phyloP scores from a whole-genome alignment of 2,329 filamentous ascomycete species.

The Delphinella strobiligena region DNA sequence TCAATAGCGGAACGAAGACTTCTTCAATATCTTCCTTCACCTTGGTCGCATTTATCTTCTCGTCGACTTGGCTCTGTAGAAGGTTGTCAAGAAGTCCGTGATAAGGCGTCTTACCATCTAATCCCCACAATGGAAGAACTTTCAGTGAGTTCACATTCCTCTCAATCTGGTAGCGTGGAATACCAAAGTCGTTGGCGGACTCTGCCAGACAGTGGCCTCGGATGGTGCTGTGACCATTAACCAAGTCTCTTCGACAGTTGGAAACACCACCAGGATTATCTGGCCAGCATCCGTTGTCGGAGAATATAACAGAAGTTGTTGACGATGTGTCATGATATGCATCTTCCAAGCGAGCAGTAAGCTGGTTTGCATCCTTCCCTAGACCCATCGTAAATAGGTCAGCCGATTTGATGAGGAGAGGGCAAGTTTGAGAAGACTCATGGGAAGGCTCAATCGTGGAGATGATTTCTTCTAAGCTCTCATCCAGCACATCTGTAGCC shows the following conservation, averaged over 20 bases:
- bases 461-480: slow-evolving; percentile 10
- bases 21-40: slow-evolving; percentile 35
- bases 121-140: slow-evolving; percentile 42
- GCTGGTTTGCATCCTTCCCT: slow-evolving; percentile 29
- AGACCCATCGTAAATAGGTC: slow-evolving; percentile 33
- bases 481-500: slow-evolving; percentile 16
- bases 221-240: slow-evolving; percentile 41
- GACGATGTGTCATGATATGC: slow-evolving; percentile 33
- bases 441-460: slow-evolving; percentile 11
- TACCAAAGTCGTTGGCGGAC: slow-evolving; percentile 43
- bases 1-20: slow-evolving; percentile 43
- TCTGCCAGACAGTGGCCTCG: slow-evolving; percentile 44
- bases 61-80: slow-evolving; percentile 39
- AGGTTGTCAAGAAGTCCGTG: slow-evolving; percentile 44
- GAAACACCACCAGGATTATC: slow-evolving; percentile 44
- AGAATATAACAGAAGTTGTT: slow-evolving; percentile 39
- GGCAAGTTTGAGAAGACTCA: slow-evolving; percentile 11
- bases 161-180: slow-evolving; percentile 44
- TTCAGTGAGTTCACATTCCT: slow-evolving; percentile 43
- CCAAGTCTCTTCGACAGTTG: slow-evolving; percentile 42
- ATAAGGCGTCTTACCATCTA: slow-evolving; percentile 40
- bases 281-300: slow-evolving; percentile 42
- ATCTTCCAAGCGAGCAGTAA: slow-evolving; percentile 28
- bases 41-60: slow-evolving; percentile 30
- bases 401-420: slow-evolving; percentile 26